A percentile compares a stretch with the other conserved stretches of the same genome.
phyloP scores from a whole-genome alignment of 2,329 filamentous ascomycete genomes.

The Cladophialophora bantiana region DNA sequence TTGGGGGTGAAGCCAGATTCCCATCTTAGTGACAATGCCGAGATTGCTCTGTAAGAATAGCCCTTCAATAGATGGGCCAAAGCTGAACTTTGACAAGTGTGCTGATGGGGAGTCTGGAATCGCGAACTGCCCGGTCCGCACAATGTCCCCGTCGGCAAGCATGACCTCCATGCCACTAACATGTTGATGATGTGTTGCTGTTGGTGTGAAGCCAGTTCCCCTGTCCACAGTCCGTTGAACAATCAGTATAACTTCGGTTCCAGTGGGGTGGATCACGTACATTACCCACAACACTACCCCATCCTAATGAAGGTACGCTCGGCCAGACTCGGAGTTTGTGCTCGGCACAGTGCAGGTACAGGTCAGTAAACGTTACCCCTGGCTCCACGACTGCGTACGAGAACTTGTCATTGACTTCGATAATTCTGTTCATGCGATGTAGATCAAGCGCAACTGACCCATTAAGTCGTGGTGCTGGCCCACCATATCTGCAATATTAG shows the following conservation, averaged over 20 bases:
- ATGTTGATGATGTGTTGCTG: constrained; percentile 55
- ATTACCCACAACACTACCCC: constrained; percentile 60
- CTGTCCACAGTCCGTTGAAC: constrained; percentile 51
- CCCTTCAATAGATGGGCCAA: constrained; percentile 36
- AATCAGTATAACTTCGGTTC: constrained; percentile 6
- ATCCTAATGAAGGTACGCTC: constrained; percentile 57
- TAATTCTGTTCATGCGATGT: constrained; percentile 45
- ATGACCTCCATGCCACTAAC: constrained; percentile 56
- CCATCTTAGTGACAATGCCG: constrained; percentile 40
- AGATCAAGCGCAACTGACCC: constrained; percentile 57
- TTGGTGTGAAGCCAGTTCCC: constrained; percentile 47
- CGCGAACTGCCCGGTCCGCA: constrained; percentile 52
- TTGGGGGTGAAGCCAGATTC: constrained; percentile 41
- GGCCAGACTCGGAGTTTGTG: constrained; percentile 54
- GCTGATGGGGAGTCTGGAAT: constrained; percentile 35
- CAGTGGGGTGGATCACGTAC: constrained; percentile 9
- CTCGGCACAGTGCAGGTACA: constrained; percentile 53
- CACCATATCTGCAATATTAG: constrained; percentile 53
- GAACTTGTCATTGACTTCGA: constrained; percentile 46
- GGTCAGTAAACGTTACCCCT: constrained; percentile 56
- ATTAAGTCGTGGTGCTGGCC: constrained; percentile 54
- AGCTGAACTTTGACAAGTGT: constrained; percentile 35
- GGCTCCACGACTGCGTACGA: constrained; percentile 48
- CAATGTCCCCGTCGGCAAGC: constrained; percentile 48
- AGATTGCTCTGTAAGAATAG: constrained; percentile 41